phyloP scores from a whole-genome alignment of 1,139 yeast species.

The Ashbya aceris region DNA sequence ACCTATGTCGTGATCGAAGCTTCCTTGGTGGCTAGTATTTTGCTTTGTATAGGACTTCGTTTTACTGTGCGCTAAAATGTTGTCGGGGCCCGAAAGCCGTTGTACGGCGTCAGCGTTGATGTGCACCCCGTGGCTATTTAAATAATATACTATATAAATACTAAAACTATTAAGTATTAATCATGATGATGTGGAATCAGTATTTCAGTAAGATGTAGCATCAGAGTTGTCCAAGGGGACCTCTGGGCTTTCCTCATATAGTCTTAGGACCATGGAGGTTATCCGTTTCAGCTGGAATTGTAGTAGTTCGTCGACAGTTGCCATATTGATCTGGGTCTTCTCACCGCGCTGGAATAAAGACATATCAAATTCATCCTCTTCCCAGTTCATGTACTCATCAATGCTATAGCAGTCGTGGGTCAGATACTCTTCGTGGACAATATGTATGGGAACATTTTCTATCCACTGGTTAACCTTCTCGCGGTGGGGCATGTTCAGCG shows the following conservation, averaged over 20 bases:
- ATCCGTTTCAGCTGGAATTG: conserved; percentile 25
- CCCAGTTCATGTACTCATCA: conserved; percentile 24
- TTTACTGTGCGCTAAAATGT: too few species aligned
- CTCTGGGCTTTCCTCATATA: conserved; percentile 11
- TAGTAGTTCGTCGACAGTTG: conserved; percentile 23
- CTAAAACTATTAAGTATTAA: too few species aligned
- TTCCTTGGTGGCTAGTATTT: too few species aligned
- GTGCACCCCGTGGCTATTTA: too few species aligned
- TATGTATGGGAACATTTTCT: conserved; percentile 40
- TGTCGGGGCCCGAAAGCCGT: too few species aligned
- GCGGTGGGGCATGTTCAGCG: conserved; percentile 47
- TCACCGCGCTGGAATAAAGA: conserved; percentile 6
- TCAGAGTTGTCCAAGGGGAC: conserved; percentile 6
- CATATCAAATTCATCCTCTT: conserved; percentile 25
- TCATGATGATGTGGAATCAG: neutral
- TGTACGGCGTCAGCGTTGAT: too few species aligned
- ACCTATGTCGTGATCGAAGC: too few species aligned
- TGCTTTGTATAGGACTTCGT: too few species aligned
- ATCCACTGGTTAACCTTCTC: conserved; percentile 64
- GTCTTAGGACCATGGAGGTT: conserved; percentile 23
- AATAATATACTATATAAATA: neutral
- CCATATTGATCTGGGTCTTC: conserved; percentile 11
- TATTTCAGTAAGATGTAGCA: conserved; percentile 3
- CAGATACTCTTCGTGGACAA: conserved; percentile 13
- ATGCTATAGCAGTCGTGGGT: conserved; percentile 16